phyloP scores from a whole-genome alignment of 2,329 filamentous ascomycete genomes.

The Aspergillus sp. region DNA sequence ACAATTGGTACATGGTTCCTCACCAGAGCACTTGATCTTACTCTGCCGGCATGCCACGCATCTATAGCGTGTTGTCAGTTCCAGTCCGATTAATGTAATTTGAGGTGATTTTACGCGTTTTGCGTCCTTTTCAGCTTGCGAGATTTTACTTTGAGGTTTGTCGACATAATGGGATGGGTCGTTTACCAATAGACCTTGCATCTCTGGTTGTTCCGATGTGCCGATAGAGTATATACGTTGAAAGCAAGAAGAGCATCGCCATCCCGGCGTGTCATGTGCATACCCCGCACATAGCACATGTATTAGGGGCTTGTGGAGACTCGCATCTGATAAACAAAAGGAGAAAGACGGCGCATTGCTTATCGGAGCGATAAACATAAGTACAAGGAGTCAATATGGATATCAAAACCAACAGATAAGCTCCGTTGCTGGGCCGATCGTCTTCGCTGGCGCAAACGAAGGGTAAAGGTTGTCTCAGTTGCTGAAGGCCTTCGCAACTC shows the following conservation, averaged over 20 bases:
- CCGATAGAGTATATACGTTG: not conserved
- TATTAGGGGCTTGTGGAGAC: not conserved
- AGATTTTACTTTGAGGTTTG: not conserved
- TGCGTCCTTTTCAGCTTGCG: too few relatives aligned
- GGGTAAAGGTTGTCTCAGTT: too few relatives aligned
- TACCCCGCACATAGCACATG: not conserved
- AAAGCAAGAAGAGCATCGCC: too few relatives aligned
- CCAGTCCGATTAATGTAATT: too few relatives aligned
- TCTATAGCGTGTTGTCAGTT: constrained; percentile 4
- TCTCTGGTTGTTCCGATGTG: not conserved
- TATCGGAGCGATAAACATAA: not conserved
- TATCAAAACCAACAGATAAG: too few relatives aligned
- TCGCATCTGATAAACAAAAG: not conserved
- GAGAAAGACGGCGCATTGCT: not conserved
- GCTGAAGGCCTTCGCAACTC: too few relatives aligned
- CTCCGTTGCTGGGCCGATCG: too few relatives aligned
- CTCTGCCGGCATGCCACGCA: constrained; percentile 32
- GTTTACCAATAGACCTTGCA: not conserved
- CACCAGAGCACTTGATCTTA: constrained; percentile 40
- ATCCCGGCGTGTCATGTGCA: not conserved
- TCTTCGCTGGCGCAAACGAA: too few relatives aligned
- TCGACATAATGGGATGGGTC: not conserved
- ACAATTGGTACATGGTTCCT: constrained; percentile 29
- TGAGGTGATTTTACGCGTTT: too few relatives aligned
- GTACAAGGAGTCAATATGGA: too few relatives aligned